phyloP scores from a whole-genome alignment of 192 early-diverging fungal species.

The Backusella australiensis region DNA sequence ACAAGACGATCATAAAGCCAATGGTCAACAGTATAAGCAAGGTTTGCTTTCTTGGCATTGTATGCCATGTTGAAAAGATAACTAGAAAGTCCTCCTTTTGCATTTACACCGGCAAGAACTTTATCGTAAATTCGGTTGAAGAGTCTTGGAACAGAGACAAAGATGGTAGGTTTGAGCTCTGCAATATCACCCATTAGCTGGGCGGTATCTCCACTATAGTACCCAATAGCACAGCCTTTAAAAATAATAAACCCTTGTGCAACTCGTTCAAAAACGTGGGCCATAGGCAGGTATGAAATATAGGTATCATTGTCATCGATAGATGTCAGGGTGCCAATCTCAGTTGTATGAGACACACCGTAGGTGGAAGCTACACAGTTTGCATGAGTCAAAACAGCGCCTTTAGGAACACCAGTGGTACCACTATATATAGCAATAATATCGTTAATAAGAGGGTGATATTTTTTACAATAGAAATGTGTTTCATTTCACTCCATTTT shows the following conservation, averaged over 20 bases:
- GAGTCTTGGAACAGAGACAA: constrained; percentile 86
- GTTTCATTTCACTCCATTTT: neutral
- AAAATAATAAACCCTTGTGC: constrained; percentile 52
- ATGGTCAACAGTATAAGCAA: constrained; percentile 55
- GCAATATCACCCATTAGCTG: constrained; percentile 80
- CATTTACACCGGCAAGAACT: constrained; percentile 62
- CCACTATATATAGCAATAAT: constrained; percentile 37
- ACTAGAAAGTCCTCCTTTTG: constrained; percentile 62
- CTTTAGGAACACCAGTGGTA: constrained; percentile 81
- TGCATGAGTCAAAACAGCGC: constrained; percentile 80
- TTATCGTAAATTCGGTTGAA: constrained; percentile 90
- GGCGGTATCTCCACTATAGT: constrained; percentile 55
- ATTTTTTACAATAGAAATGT: neutral
- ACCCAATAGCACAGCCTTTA: constrained; percentile 70
- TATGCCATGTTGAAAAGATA: constrained; percentile 60
- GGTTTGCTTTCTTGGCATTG: constrained; percentile 51
- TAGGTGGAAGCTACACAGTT: constrained; percentile 60
- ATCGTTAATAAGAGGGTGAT: neutral
- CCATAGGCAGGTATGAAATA: constrained; percentile 87
- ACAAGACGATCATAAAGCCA: constrained; percentile 72
- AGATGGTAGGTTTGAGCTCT: constrained; percentile 77
- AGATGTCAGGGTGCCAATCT: constrained; percentile 17
- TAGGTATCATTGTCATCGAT: constrained; percentile 47
- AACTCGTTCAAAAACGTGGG: constrained; percentile 84
- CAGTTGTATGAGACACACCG: constrained; percentile 17